Base-by-base conservation (phyloP, 2,329 filamentous ascomycete genomes). In the Sporothrix variecibatus region DNA sequence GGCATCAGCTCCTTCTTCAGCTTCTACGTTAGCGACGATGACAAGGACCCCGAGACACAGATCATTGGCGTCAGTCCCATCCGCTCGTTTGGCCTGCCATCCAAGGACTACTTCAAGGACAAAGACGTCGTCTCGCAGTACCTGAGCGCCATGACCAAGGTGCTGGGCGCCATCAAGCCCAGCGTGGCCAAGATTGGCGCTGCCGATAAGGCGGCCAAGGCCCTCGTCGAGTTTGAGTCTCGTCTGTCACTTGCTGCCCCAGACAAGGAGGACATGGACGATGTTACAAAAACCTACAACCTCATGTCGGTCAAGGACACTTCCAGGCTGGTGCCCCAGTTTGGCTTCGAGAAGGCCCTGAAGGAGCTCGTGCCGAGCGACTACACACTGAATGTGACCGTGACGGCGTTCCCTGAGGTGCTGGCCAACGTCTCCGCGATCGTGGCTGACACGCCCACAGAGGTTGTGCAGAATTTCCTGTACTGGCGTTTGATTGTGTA, bases 391-490 rank as follows among this genome's bases (percentile, higher is more conserved):
- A 82, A 88, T 49, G 85, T 85, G 17, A 80, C 92, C 73, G 89
- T 92, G 76, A 84, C 91, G 38, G 84, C 84, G 26, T 88, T 89
- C 0, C 89, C 90, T 0, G 82, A 85, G 1, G 92, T 92, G 77
- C 83, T 92, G 77, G 84, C 87, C 70, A 86, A 87, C 8, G 79
- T 93, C 1, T 87, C 89, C 6, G 79, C 82, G 0, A 87, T 92
- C 51, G 78, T 94, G 26, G 80, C 84, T 1, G 81, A 85, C 2
- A 88, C 88, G 0, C 80, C 87, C 0, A 83, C 85, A 69, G 87
- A 90, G 58, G 86, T 88, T 0, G 79, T 93, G 2, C 86, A 90
- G 75, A 83, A 85, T n/a, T 93, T 90, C 78, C 85, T 93, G 75
- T 80, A 88, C 31, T 92, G 91, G 90, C 91, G 91, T 77, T 81